Percentiles rank a stretch among this genome's conserved stretches.
Conservation (phyloP, 2,329 filamentous ascomycete genomes). For the Falciphora oryzae region DNA sequence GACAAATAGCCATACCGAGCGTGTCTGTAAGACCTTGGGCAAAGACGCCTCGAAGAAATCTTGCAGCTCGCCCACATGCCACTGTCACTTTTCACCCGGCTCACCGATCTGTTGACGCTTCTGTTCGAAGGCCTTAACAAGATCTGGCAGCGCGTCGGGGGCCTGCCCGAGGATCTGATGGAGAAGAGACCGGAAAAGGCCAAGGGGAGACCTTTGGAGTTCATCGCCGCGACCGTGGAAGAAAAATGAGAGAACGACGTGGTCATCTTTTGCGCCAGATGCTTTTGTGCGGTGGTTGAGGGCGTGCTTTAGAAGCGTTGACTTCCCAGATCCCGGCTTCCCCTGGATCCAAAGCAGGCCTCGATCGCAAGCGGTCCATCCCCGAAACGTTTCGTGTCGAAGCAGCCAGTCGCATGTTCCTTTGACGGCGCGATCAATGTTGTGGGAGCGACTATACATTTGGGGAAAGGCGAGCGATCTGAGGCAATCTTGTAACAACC, state of each 20-base stretch:
- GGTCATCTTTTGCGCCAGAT: background rate
- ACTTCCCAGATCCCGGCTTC: conserved; percentile 24
- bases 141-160: conserved; percentile 14
- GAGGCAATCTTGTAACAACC: conserved; percentile 22
- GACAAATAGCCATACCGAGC: conserved; percentile 23
- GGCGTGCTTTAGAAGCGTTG: conserved; percentile 28
- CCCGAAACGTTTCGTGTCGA: conserved; percentile 17
- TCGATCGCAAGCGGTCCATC: conserved; percentile 6
- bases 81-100: conserved; percentile 20
- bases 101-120: conserved; percentile 10
- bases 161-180: conserved; percentile 25
- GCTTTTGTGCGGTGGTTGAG: conserved; percentile 15
- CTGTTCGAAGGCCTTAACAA: conserved; percentile 10
- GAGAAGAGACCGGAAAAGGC: conserved; percentile 29
- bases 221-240: conserved; percentile 27
- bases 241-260: conserved; percentile 28
- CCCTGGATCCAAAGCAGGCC: conserved; percentile 34
- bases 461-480: conserved; percentile 25
- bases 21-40: conserved; percentile 15
- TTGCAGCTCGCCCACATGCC: conserved; percentile 20
- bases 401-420: conserved; percentile 28
- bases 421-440: conserved; percentile 17
- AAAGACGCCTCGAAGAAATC: conserved; percentile 18
- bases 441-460: conserved; percentile 21
- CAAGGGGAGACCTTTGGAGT: conserved; percentile 26